Base-by-base conservation (phyloP, 306 rosid genomes). In the Corylus heterophylla region DNA sequence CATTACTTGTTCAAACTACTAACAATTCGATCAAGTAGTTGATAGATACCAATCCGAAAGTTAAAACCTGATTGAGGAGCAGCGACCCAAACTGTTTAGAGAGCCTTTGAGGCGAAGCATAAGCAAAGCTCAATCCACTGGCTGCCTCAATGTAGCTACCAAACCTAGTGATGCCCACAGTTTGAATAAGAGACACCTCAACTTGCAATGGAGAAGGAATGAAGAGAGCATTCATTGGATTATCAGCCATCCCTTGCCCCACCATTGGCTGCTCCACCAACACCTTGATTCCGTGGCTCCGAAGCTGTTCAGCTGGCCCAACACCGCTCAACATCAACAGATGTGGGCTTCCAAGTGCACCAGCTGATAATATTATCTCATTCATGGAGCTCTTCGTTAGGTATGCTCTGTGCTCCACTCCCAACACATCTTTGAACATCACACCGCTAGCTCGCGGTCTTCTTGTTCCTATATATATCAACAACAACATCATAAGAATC, bases 261-360 rank as follows among this genome's bases (percentile, higher is more conserved):
- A 93, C 92, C 69, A 89, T 62, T 1, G 97, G 91, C 27, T 86
- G 88, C 72, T 91, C 80, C 86, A 85, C 37, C n/a, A 90, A 79
- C 45, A 90, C 83, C 68, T 78, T 8, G 73, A 90, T 87, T 6
- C 87, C 76, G 55, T 86, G 97, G 69, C 88, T 86, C 75, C 29
- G 8, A n/a, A 93, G 92, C 84, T 93, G 95, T 7, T 54, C 71
- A 13, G 86, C 87, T 0, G 93, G 92, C 39, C 98, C 97, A 69
- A 93, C 70, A 0, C 93, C 91, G 64, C 97, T 93, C 73, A 91
- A 64, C 93, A 93, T 90, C 76, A 91, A 50, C 49, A 91, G 1
- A 51, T 90, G 93, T 76, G 95, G 93, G 73, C 93, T 93, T 16
- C 93, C 97, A 80, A 93, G 78, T 27, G 95, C 98, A 12, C 97